A percentile compares a stretch with the other conserved stretches of the same genome.
Conservation (phyloP, 805 yeast species). For the Pichia paraexigua region DNA sequence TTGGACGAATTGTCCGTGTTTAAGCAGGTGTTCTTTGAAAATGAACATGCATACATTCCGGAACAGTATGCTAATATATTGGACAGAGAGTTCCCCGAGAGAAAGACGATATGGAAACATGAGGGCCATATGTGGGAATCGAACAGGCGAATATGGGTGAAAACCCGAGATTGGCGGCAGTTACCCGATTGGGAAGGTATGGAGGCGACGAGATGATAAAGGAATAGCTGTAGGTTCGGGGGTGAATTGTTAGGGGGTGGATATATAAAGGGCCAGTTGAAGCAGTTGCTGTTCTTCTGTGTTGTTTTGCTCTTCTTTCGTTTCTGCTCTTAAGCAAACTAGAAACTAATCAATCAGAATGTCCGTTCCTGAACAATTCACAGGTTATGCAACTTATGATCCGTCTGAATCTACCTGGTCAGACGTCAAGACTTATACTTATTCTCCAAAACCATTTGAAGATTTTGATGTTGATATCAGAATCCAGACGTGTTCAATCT, state of each 20-base stretch:
- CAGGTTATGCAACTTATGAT: conserved; percentile 33
- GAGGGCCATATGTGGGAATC: conserved; percentile 20
- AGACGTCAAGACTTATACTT: conserved; percentile 21
- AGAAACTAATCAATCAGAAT: not conserved
- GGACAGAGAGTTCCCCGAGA: conserved; percentile 30
- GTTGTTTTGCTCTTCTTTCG: too few species aligned
- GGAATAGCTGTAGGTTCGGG: too few species aligned
- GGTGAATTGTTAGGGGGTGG: too few species aligned
- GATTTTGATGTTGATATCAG: conserved; percentile 38
- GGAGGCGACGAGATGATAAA: not conserved
- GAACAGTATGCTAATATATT: conserved; percentile 28
- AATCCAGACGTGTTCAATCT: conserved; percentile 41
- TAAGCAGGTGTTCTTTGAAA: conserved; percentile 46
- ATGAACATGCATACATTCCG: conserved; percentile 42
- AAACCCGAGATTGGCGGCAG: conserved; percentile 15
- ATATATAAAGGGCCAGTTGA: too few species aligned
- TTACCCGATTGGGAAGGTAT: conserved; percentile 4
- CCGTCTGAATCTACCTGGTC: conserved; percentile 28
- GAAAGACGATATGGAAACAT: conserved; percentile 14
- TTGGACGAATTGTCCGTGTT: conserved; percentile 45
- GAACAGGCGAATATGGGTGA: conserved; percentile 21
- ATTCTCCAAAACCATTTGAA: conserved; percentile 31
- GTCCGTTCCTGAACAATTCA: conserved; percentile 28
- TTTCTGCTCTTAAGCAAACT: too few species aligned
- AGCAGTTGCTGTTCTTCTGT: too few species aligned